A percentile compares a stretch with the other conserved stretches of the same genome.
phyloP scores from a whole-genome alignment of 2,329 filamentous ascomycete genomes.

The Aureobasidium zeae region DNA sequence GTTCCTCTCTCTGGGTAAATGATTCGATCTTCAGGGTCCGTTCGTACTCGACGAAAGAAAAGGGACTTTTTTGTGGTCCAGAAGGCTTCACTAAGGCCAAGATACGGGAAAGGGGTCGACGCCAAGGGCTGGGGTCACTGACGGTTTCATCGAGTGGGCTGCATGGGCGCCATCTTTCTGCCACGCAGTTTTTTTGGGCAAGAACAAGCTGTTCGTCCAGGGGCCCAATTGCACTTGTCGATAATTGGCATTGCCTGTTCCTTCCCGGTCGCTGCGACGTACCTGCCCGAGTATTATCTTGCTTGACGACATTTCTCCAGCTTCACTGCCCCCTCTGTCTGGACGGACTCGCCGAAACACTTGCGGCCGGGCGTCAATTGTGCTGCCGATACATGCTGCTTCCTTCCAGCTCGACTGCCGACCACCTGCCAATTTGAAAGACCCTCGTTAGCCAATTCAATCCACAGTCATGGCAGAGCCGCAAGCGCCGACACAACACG shows the following conservation, averaged over 20 bases:
- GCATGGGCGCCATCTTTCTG: slow-evolving; percentile 1
- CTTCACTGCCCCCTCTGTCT: slow-evolving; percentile 3
- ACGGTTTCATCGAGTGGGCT: slow-evolving; percentile 4
- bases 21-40: too few species aligned
- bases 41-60: too few species aligned
- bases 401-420: not conserved
- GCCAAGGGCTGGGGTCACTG: not conserved
- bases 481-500: slow-evolving; percentile 4
- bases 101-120: too few species aligned
- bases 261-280: too few species aligned
- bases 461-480: not conserved
- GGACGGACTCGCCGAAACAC: not conserved
- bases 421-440: slow-evolving; percentile 9
- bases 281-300: not conserved
- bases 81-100: too few species aligned
- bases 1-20: too few species aligned
- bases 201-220: not conserved
- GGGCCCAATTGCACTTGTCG: not conserved
- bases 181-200: slow-evolving; percentile 1
- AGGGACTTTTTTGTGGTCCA: not conserved
- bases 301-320: not conserved
- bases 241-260: not conserved
- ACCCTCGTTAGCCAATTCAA: not conserved
- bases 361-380: not conserved
- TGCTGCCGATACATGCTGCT: not conserved